Base-by-base conservation (phyloP, 768 basidiomycete species). In the Postia placenta region DNA sequence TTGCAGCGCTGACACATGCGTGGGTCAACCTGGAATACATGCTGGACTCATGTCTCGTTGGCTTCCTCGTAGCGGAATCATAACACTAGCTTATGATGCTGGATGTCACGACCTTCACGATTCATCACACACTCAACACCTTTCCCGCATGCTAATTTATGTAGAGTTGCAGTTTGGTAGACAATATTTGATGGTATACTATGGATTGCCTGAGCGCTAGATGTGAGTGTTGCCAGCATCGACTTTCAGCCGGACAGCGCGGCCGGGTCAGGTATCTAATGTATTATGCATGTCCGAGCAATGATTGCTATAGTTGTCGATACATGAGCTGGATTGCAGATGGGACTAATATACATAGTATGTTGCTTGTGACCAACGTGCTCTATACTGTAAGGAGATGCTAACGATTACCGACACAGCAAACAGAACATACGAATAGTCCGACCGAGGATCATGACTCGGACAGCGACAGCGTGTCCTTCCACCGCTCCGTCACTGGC, bases 21-120 rank as follows among this genome's bases (percentile, higher is more conserved):
- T 99, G 95, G 95, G 93, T 99, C 26, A 97, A 92, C 57, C 80
- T 78, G n/a, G 95, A 99, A 44, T 85, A 85, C 58, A 96, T 98
- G 91, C 73, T 99, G 19, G 94, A 97, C 62, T 76, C 82, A 27
- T 97, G 92, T 65, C 72, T 96, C 40, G 87, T 99, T 30, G 95
- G 95, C 14, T 89, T 96, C 60, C 69, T 99, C 35, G 81, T 93
- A 11, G 66, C 85, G 1, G 89, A 92, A 57, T 77, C 36, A 26
- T 45, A 33, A 33, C 30, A 33, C 30, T 33, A 7, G 30, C 30
- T 33, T n/a, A n/a, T n/a, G n/a, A n/a, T n/a, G n/a, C n/a, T n/a
- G n/a, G n/a, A n/a, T n/a, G n/a, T n/a, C n/a, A n/a, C n/a, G n/a
- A n/a, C n/a, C n/a, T n/a, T n/a, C n/a, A n/a, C n/a, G n/a, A n/a